These are phyloP conservation scores for Trametes elegans DNA, from an alignment of 768 basidiomycete genomes.

Conservation along the genomic window DNA sequence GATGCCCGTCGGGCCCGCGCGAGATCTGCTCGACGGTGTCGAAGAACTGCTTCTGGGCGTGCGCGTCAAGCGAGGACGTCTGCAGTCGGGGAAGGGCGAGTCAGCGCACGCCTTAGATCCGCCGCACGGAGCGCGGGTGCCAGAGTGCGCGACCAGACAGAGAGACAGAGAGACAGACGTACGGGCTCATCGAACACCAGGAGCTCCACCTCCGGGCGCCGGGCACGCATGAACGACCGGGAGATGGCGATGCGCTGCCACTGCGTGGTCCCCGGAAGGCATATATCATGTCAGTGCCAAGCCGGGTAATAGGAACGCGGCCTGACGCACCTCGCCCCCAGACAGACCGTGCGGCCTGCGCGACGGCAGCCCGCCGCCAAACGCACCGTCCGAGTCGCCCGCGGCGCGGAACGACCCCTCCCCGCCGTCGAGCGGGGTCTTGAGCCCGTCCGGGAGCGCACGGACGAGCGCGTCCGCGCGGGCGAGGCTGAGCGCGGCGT, in stretches of 20 bases:
- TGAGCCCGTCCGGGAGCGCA: conserved; percentile 66
- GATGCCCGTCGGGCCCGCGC: conserved; percentile 51
- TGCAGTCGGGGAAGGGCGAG: conserved; percentile 25
- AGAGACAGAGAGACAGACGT: too few species aligned
- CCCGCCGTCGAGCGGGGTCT: conserved; percentile 68
- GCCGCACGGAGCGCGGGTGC: neutral
- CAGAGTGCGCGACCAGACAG: too few species aligned
- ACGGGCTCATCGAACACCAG: conserved; percentile 86
- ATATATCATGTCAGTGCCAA: neutral
- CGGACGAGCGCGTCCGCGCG: conserved; percentile 67
- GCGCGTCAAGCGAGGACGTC: conserved; percentile 80
- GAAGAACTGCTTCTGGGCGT: conserved; percentile 77
- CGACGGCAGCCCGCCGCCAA: conserved; percentile 25
- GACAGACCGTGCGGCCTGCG: conserved; percentile 64
- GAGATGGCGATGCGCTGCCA: conserved; percentile 89
- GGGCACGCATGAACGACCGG: conserved; percentile 83
- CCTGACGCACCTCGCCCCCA: conserved; percentile 70
- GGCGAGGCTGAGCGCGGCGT: conserved; percentile 66
- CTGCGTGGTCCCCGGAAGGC: too few species aligned
- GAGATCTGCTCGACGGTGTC: conserved; percentile 71
- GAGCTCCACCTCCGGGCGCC: conserved; percentile 71
- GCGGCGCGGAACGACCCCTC: conserved; percentile 49
- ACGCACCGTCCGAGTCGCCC: conserved; percentile 14
- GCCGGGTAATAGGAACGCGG: neutral
- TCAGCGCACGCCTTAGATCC: neutral